Base-by-base conservation (phyloP, 2,329 filamentous ascomycete genomes). In the Rugonectria rugulosa region DNA sequence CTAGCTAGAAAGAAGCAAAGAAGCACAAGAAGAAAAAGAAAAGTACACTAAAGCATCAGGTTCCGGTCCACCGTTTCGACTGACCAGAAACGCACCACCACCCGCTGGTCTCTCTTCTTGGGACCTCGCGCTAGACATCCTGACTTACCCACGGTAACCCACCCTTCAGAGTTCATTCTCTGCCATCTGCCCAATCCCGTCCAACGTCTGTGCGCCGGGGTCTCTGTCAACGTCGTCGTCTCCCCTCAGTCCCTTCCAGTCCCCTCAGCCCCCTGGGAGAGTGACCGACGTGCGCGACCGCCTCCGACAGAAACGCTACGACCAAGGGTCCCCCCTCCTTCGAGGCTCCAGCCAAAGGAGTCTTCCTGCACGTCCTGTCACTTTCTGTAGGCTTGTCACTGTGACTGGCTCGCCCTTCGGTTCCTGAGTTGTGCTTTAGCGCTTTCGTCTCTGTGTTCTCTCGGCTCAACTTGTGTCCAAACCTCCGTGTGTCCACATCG, bases 401-500 rank as follows among this genome's bases (percentile, higher is more conserved):
- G 23, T 23, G 32, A n/a, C n/a, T 27, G 20, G 31, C n/a, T 27
- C 5, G 20, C 9, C 32, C 20, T 38, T 27, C 31, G 20, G 29
- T 41, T 31, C 38, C 41, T 38, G 19, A 23, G 27, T 26, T 12
- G 37, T 50, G 37, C 27, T 17, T 23, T 34, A 37, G 34, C 36
- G 45, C 34, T 37, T 41, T 19, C 41, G 34, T n/a, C 31, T 9
- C 23, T 45, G 24, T 38, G 46, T 41, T 32, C 44, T 27, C 26
- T 41, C 34, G 46, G 40, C 23, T 42, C 40, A 42, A 42, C 42
- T 20, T 26, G 36, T 41, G 12, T 23, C 36, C 36, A 50, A 41
- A 50, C 41, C 42, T 53, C 50, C 42, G 32, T 34, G 49, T 53
- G 54, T 44, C 54, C 40, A 57, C 54, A 53, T 56, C 53, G 43